phyloP scores from a whole-genome alignment of 805 yeast genomes.

The Yarrowia sp. region DNA sequence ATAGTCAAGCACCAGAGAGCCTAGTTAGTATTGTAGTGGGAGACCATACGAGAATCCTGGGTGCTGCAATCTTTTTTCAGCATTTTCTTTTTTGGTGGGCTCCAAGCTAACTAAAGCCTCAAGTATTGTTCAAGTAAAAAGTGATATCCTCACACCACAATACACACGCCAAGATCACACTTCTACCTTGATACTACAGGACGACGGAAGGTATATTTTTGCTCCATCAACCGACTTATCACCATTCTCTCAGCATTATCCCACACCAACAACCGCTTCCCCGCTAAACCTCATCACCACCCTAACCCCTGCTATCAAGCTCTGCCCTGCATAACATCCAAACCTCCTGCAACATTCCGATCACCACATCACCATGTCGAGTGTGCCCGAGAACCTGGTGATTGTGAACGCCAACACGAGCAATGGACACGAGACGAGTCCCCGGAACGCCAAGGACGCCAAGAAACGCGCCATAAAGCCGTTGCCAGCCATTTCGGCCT shows the following conservation, averaged over 20 bases:
- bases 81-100: too few species aligned
- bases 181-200: too few species aligned
- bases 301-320: not conserved
- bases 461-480: constrained; percentile 16
- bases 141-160: too few species aligned
- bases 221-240: not conserved
- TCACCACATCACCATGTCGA: constrained; percentile 13
- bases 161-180: too few species aligned
- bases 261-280: too few species aligned
- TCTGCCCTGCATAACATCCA: constrained; percentile 4
- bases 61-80: constrained; percentile 13
- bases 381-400: constrained; percentile 29
- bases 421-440: not conserved
- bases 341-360: not conserved
- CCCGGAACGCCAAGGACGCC: not conserved
- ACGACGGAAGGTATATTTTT: not conserved
- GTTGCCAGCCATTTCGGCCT: constrained; percentile 40
- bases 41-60: constrained; percentile 33
- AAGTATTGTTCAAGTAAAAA: too few species aligned
- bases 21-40: constrained; percentile 32
- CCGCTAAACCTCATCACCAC: not conserved
- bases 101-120: too few species aligned
- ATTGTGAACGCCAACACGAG: constrained; percentile 16
- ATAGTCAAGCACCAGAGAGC: constrained; percentile 31
- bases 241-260: too few species aligned